Conservation (phyloP, 2,329 filamentous ascomycete species). For the Fusarium hostae region DNA sequence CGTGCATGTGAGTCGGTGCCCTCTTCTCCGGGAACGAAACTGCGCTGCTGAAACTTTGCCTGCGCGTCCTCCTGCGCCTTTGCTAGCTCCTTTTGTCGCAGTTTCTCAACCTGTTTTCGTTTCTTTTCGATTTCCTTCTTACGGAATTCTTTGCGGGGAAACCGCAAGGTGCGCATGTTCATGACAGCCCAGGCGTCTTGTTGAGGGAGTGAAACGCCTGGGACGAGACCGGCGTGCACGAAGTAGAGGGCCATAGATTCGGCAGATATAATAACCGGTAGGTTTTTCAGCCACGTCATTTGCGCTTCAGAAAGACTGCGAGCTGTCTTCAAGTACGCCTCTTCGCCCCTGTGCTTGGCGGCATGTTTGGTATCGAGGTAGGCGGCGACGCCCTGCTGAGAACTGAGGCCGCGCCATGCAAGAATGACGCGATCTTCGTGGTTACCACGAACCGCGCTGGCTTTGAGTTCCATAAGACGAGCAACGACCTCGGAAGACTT, state of each 20-base stretch:
- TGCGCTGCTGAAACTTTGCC: conserved; percentile 11
- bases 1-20: not conserved
- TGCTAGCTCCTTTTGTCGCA: conserved; percentile 29
- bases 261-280: conserved; percentile 81
- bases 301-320: conserved; percentile 67
- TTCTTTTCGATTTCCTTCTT: conserved; percentile 48
- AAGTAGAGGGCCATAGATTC: conserved; percentile 74
- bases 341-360: conserved; percentile 49
- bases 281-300: conserved; percentile 73
- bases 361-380: conserved; percentile 42
- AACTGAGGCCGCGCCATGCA: conserved; percentile 57
- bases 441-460: conserved; percentile 89
- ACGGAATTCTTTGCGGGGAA: conserved; percentile 56
- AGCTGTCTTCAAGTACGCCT: conserved; percentile 63
- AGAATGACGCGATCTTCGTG: conserved; percentile 90
- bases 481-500: conserved; percentile 82
- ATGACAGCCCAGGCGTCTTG: conserved; percentile 86
- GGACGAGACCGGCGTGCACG: conserved; percentile 88
- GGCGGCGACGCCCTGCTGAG: conserved; percentile 42
- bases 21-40: not conserved
- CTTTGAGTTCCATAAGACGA: conserved; percentile 76
- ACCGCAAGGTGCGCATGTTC: conserved; percentile 88
- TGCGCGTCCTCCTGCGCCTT: conserved; percentile 28
- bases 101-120: conserved; percentile 37
- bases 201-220: conserved; percentile 73